Evolutionary conservation across 1,284 basidiomycete species (phyloP).

Genomic region (Phylloporus sp.): DNA sequence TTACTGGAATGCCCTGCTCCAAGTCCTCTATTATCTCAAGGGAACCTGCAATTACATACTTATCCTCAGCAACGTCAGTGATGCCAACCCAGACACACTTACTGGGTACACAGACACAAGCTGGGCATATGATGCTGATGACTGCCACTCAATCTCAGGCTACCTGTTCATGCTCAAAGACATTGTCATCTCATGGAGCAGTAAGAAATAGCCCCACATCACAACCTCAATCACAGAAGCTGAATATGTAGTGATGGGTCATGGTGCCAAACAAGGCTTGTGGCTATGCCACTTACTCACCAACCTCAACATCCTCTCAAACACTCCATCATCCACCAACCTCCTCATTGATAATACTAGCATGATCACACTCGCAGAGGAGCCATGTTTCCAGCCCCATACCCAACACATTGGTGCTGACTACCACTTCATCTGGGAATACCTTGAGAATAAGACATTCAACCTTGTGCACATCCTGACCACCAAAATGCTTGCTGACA

Average conservation of each 20-base stretch:
- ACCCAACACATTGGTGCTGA: not conserved
- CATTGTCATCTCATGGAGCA: not conserved
- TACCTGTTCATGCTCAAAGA: slow-evolving; percentile 4
- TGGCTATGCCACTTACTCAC: slow-evolving; percentile 6
- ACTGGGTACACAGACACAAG: not conserved
- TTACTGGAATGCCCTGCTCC: too few relatives aligned
- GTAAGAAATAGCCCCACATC: too few relatives aligned
- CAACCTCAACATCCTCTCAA: not conserved
- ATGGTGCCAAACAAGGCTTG: too few relatives aligned
- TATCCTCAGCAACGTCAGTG: too few relatives aligned
- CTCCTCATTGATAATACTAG: not conserved
- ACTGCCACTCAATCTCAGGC: not conserved
- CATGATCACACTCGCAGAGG: not conserved
- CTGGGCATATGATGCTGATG: not conserved
- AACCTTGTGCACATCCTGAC: not conserved
- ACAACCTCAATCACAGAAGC: too few relatives aligned
- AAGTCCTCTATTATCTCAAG: too few relatives aligned
- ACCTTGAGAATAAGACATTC: not conserved
- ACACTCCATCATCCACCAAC: not conserved
- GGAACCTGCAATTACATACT: too few relatives aligned
- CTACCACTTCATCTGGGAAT: not conserved
- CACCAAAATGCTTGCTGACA: not conserved
- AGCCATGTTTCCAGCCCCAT: not conserved
- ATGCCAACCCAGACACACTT: not conserved
- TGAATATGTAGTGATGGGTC: too few relatives aligned